Evolutionary conservation across 2,329 filamentous ascomycete species (phyloP).

Genomic region (Helotiales sp.): DNA sequence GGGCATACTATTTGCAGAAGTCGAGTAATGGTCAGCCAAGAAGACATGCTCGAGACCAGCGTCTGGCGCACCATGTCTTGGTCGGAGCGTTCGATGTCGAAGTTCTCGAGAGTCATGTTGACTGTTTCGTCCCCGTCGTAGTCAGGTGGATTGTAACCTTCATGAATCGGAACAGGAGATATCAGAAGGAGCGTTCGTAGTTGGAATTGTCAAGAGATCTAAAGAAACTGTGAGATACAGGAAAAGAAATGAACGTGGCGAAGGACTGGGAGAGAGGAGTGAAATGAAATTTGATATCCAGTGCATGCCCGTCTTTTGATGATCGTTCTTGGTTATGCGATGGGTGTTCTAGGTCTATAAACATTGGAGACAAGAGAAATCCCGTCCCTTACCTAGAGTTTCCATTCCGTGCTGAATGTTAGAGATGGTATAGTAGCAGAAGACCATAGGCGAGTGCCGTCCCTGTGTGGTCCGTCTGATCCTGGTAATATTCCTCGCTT

Average conservation of each 20-base stretch:
- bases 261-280: neutral
- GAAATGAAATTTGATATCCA: conserved; percentile 16
- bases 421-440: neutral
- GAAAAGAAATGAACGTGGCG: neutral
- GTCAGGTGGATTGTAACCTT: neutral
- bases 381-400: neutral
- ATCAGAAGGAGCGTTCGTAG: neutral
- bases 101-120: conserved; percentile 14
- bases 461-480: neutral
- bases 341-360: neutral
- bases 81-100: conserved; percentile 9
- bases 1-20: conserved; percentile 9
- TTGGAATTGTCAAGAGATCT: neutral
- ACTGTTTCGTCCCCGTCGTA: conserved; percentile 15
- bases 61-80: conserved; percentile 3
- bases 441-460: neutral
- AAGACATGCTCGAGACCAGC: conserved; percentile 13
- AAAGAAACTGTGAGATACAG: neutral
- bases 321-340: conserved; percentile 13
- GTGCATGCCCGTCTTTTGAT: neutral
- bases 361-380: neutral
- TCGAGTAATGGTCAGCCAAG: conserved; percentile 17
- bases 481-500: neutral
- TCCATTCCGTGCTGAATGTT: neutral
- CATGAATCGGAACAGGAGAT: conserved; percentile 3